Percentiles rank a stretch among this genome's conserved stretches.
Conservation (phyloP, 768 basidiomycete species). For the Suillus placidus region DNA sequence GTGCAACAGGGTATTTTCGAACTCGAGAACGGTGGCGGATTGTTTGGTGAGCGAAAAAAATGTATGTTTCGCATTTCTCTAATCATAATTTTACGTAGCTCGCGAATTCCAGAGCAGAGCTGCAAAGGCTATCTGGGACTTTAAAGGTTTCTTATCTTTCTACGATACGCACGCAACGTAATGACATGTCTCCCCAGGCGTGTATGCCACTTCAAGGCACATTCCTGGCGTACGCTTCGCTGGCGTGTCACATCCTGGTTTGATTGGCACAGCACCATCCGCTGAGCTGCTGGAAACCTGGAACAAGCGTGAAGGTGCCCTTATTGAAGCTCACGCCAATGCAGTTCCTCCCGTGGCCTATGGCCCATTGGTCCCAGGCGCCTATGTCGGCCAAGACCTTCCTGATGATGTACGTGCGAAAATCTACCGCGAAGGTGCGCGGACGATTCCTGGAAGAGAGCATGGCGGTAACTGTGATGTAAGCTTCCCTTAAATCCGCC, state of each 20-base stretch:
- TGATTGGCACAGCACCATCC: conserved; percentile 78
- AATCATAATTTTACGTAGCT: conserved; percentile 36
- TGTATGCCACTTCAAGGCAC: conserved; percentile 75
- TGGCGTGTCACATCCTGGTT: conserved; percentile 74
- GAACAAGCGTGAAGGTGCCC: conserved; percentile 70
- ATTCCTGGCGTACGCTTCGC: conserved; percentile 81
- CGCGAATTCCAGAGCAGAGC: conserved; percentile 71
- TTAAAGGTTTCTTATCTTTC: conserved; percentile 49
- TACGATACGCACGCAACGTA: not conserved
- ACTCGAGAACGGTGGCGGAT: conserved; percentile 69
- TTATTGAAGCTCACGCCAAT: conserved; percentile 55
- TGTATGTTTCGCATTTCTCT: not conserved
- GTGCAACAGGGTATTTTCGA: conserved; percentile 71
- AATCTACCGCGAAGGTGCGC: conserved; percentile 67
- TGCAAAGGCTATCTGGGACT: conserved; percentile 81
- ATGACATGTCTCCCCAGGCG: conserved; percentile 40
- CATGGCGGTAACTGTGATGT: conserved; percentile 81
- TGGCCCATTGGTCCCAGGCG: conserved; percentile 58
- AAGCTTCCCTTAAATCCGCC: conserved; percentile 20
- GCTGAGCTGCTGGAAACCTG: conserved; percentile 71
- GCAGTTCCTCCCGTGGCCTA: conserved; percentile 68
- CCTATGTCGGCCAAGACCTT: conserved; percentile 73
- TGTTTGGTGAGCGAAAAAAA: conserved; percentile 52
- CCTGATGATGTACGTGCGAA: conserved; percentile 47
- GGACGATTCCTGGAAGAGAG: conserved; percentile 77